Evolutionary conservation across 139 green algal genomes (phyloP), one percentile per base, ranked within the genome.

Genomic region (Bryopsis sp.): DNA sequence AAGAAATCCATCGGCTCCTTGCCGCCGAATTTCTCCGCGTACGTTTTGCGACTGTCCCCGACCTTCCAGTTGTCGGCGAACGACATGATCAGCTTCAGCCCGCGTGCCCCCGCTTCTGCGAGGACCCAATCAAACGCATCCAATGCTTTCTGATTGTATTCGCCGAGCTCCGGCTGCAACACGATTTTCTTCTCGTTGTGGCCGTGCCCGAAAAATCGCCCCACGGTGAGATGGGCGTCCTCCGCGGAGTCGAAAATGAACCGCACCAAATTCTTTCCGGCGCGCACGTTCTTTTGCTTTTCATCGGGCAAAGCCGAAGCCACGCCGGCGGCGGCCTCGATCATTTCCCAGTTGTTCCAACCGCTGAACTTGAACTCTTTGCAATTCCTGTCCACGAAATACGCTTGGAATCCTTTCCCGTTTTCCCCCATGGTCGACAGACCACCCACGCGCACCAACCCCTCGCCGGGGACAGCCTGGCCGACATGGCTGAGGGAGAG

Each of bases 51-150:
- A 24, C 24, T 26, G 19, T 67, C 59, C 6, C 5, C 19, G 7
- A 47, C 59, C 33, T 67, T 43, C 59, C 59, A 67, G 19, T 67
- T 67, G 31, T 67, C 59, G 5, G 19, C n/a, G 19, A 67, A 47
- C 15, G 59, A 47, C 34, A 67, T 29, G 39, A 67, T 67, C 59
- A 67, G 8, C 29, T 67, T 67, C 26, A 67, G 7, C 19, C 59
- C 59, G 4, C 34, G 7, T 15, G 38, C 15, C 24, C 24, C 7
- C 24, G 59, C 59, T 43, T 39, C 59, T 19, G 28, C 59, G 7
- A 67, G 32, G 7, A 67, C n/a, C 8, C 7, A n/a, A 29, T 67
- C 59, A 33, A 67, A 28, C 4, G 59, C 59, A n/a, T 28, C 6
- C 24, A 67, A 47, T 24, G 31, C 59, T 8, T 67, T 11, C 29